Percentiles rank a stretch among this genome's conserved stretches.
phyloP scores from a whole-genome alignment of 2,329 filamentous ascomycete genomes.

The Elsinoe batatas region DNA sequence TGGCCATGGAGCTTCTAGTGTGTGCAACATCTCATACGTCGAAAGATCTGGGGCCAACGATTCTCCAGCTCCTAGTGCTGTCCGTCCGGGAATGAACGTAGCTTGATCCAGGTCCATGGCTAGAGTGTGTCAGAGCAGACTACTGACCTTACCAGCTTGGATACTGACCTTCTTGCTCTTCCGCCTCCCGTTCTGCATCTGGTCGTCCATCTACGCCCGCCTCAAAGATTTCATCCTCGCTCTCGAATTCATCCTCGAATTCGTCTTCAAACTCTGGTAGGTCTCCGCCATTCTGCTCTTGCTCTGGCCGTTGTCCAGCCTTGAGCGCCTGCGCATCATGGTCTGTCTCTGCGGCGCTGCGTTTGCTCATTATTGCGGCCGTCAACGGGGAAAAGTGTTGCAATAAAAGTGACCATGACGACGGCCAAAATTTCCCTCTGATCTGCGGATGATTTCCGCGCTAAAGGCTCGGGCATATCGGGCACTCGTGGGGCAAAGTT shows the following conservation, averaged over 20 bases:
- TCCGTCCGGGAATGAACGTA: conserved; percentile 91
- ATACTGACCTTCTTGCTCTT: conserved; percentile 60
- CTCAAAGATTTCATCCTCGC: conserved; percentile 83
- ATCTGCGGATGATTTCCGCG: conserved; percentile 10
- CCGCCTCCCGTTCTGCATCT: conserved; percentile 83
- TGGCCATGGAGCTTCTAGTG: conserved; percentile 87
- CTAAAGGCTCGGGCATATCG: not conserved
- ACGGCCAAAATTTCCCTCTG: conserved; percentile 3
- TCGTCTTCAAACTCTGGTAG: conserved; percentile 83
- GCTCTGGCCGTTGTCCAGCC: conserved; percentile 49
- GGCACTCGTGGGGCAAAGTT: conserved; percentile 7
- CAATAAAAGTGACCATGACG: not conserved
- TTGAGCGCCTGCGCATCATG: conserved; percentile 45
- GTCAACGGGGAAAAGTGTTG: conserved; percentile 1
- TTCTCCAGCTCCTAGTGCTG: conserved; percentile 83
- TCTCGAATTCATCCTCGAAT: conserved; percentile 87
- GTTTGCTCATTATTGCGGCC: conserved; percentile 46
- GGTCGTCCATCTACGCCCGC: conserved; percentile 88
- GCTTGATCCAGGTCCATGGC: conserved; percentile 90
- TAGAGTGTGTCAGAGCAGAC: conserved; percentile 33
- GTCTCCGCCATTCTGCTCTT: conserved; percentile 41
- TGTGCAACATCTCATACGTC: conserved; percentile 98
- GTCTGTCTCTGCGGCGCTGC: conserved; percentile 45
- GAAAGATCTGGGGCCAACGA: conserved; percentile 81
- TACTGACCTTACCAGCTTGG: not conserved